A percentile compares a stretch with the other conserved stretches of the same genome.
Evolutionary conservation across 352 stramenopile genomes (phyloP).

Genomic region (Pythium brachiatum): DNA sequence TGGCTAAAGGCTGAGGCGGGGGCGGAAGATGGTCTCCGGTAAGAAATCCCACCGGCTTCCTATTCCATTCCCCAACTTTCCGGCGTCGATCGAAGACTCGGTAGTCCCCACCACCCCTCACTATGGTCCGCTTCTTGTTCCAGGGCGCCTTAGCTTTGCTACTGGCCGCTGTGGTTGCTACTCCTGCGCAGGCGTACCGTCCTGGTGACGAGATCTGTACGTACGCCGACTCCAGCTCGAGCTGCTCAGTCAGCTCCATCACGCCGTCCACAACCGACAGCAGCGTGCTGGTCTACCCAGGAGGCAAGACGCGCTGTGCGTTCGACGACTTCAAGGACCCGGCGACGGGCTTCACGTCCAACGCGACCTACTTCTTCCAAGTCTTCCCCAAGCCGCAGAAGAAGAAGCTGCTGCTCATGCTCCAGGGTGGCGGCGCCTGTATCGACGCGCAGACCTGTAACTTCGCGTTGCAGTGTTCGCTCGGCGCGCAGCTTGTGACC

Average conservation of each 20-base stretch:
- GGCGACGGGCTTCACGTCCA: conserved; percentile 14
- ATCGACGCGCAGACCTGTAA: conserved; percentile 60
- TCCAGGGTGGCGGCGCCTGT: conserved; percentile 61
- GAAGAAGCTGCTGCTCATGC: conserved; percentile 58
- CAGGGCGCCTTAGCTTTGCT: not conserved
- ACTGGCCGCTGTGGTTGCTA: not conserved
- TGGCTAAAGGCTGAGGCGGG: too few species aligned
- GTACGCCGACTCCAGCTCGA: conserved; percentile 14
- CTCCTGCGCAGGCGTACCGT: conserved; percentile 1
- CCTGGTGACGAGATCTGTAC: conserved; percentile 12
- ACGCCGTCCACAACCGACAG: conserved; percentile 7
- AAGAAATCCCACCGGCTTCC: not conserved
- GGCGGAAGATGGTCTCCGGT: not conserved
- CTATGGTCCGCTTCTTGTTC: not conserved
- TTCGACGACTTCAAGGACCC: not conserved
- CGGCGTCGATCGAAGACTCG: not conserved
- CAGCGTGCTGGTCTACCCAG: conserved; percentile 1
- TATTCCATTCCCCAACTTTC: not conserved
- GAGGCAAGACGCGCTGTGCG: not conserved
- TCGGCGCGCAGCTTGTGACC: conserved; percentile 35
- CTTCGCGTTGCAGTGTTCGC: conserved; percentile 58
- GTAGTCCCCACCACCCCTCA: not conserved
- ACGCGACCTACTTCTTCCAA: conserved; percentile 70
- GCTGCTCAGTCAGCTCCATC: conserved; percentile 5
- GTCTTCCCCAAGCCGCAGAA: conserved; percentile 56